Evolutionary conservation across 305 asterid genomes (phyloP).

Genomic region (Fraxinus sp.): DNA sequence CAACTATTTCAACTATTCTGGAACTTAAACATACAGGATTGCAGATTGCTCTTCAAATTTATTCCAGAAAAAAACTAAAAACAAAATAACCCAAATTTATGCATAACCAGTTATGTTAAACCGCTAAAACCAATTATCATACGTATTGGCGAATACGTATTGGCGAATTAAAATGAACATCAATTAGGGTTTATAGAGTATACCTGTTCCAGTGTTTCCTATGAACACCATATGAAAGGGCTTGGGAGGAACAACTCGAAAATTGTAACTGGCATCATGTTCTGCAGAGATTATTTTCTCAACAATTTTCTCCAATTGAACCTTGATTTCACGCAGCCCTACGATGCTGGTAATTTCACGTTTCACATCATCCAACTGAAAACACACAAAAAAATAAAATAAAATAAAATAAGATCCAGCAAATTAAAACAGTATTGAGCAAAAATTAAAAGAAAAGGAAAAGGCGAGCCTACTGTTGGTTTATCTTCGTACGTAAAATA

Average conservation of each 20-base stretch:
- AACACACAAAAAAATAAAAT: background rate
- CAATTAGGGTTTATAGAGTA: background rate
- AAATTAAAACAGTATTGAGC: background rate
- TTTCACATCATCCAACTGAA: conserved; percentile 44
- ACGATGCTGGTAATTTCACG: conserved; percentile 40
- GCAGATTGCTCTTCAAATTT: background rate
- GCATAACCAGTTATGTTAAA: background rate
- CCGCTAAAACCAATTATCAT: background rate
- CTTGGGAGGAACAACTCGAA: conserved; percentile 51
- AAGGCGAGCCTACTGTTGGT: too few species aligned
- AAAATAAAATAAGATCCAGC: background rate
- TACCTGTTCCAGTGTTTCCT: conserved; percentile 53
- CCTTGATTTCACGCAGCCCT: conserved; percentile 41
- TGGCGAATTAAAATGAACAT: background rate
- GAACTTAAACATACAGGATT: background rate
- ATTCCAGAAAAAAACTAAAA: background rate
- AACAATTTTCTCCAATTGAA: conserved; percentile 38
- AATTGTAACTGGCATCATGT: conserved; percentile 36
- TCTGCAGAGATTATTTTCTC: conserved; percentile 40
- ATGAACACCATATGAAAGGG: conserved; percentile 60
- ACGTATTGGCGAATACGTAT: background rate
- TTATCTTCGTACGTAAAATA: too few species aligned
- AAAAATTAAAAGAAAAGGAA: background rate
- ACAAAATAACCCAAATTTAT: background rate
- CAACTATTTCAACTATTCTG: background rate